phyloP scores from a whole-genome alignment of 1,284 basidiomycete species.

The Sporisorium exsertum region DNA sequence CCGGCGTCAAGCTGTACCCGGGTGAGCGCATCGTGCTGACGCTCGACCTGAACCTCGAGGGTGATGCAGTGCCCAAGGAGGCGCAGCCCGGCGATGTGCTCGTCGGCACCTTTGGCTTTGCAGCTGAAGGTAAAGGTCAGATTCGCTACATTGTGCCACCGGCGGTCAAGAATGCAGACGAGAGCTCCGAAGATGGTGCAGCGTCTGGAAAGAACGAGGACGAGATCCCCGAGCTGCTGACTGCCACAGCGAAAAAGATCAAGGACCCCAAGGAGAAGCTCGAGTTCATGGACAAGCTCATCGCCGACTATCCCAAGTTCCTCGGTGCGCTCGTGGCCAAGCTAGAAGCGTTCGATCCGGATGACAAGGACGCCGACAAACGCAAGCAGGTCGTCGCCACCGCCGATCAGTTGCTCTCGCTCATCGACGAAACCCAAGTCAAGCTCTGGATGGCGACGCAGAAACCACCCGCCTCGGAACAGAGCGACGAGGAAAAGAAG shows the following conservation, averaged over 20 bases:
- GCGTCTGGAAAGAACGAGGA: conserved; percentile 52
- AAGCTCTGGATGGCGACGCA: conserved; percentile 63
- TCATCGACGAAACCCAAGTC: conserved; percentile 62
- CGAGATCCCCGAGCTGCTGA: conserved; percentile 64
- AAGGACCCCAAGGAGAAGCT: conserved; percentile 61
- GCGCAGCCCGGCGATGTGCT: conserved; percentile 67
- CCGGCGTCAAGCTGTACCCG: conserved; percentile 64
- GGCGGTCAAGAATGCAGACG: conserved; percentile 50
- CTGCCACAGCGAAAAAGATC: conserved; percentile 66
- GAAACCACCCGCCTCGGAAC: conserved; percentile 57
- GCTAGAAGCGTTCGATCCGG: conserved; percentile 55
- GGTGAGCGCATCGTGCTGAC: conserved; percentile 65
- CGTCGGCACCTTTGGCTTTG: conserved; percentile 64
- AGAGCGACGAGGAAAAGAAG: conserved; percentile 63
- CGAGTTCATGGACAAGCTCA: conserved; percentile 62
- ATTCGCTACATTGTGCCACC: conserved; percentile 67
- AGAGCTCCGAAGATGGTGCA: conserved; percentile 24
- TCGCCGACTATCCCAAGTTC: conserved; percentile 63
- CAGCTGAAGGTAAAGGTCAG: conserved; percentile 55
- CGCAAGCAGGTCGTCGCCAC: conserved; percentile 50
- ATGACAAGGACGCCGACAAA: conserved; percentile 38
- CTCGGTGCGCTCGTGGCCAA: conserved; percentile 63
- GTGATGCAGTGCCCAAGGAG: conserved; percentile 66
- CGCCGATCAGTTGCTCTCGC: conserved; percentile 55
- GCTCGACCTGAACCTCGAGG: conserved; percentile 64